Base-by-base conservation (phyloP, 2,329 filamentous ascomycete species). In the Nigrograna mackinnonii region DNA sequence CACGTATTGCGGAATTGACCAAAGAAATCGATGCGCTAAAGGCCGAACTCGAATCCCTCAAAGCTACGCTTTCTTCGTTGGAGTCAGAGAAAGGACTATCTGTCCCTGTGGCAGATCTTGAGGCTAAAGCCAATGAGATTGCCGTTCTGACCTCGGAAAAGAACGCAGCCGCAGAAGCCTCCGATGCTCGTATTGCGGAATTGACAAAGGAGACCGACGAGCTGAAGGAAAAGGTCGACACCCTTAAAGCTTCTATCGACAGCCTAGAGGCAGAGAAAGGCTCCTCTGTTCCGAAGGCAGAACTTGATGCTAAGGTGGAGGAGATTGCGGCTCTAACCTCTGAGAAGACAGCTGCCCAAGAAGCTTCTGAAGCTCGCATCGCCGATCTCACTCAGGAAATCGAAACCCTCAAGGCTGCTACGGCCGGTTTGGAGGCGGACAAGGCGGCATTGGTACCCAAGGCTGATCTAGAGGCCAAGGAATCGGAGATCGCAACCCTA, bases 281-380 rank as follows among this genome's bases (percentile, higher is more conserved):
- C 4, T 22, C 32, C 13, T 14, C 35, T 6, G 28, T 31, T 7
- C 52, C 57, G 24, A 57, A 55, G 26, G 46, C 48, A 12, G 58
- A 62, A 11, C 24, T 64, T 14, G 57, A 64, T 26, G 51, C 58
- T 16, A 68, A 67, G 50, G 54, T 61, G 18, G 46, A 43, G 36
- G 55, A 62, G 41, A 53, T 66, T 32, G 51, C 60, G 28, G 37
- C 47, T 9, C 48, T 62, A 5, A 48, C 52, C 17, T 28, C 20
- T 16, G 41, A 44, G 22, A 44, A 47, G 30, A 30, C 11, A 6
- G 20, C 14, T 13, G 30, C 37, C 28, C 19, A 19, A 12, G 19
- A 28, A 19, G 35, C 20, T 19, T 14, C 16, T 12, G 21, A 20
- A 17, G 6, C 18, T 37, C 4, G 18, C 20, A 7, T 37, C 37